Conservation (phyloP, 257 asterid species). For the Anisodus tanguticus region DNA sequence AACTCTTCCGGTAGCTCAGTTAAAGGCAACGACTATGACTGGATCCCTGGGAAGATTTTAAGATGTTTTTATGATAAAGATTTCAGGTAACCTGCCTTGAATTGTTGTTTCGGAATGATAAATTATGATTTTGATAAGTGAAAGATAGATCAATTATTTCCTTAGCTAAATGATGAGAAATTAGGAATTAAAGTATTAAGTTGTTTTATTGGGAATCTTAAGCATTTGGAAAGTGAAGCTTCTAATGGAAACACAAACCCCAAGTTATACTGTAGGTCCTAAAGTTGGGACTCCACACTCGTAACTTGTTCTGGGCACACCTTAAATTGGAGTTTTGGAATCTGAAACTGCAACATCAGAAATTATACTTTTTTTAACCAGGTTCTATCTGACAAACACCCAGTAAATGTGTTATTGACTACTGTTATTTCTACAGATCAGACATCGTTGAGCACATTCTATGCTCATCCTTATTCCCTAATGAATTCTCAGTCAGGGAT, state of each 20-base stretch:
- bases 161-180: not conserved
- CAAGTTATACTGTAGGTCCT: constrained; percentile 26
- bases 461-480: constrained; percentile 77
- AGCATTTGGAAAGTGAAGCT: not conserved
- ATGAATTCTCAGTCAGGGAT: constrained; percentile 70
- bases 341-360: not conserved
- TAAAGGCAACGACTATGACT: constrained; percentile 64
- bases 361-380: not conserved
- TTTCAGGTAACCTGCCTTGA: constrained; percentile 67
- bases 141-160: constrained; percentile 8
- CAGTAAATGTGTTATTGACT: not conserved
- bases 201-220: not conserved
- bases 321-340: constrained; percentile 20
- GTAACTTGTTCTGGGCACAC: not conserved
- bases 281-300: not conserved
- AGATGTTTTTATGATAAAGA: constrained; percentile 98
- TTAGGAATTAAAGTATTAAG: not conserved
- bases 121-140: constrained; percentile 25
- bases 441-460: constrained; percentile 80
- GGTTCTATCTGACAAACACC: not conserved
- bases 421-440: constrained; percentile 61
- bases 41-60: constrained; percentile 90
- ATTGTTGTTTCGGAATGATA: constrained; percentile 28
- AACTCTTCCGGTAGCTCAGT: constrained; percentile 46
- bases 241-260: constrained; percentile 1